Evolutionary conservation across 495 filamentous ascomycete species (phyloP), one percentile per base, ranked within the genome.

Genomic region (Recurvomyces mirabilis): DNA sequence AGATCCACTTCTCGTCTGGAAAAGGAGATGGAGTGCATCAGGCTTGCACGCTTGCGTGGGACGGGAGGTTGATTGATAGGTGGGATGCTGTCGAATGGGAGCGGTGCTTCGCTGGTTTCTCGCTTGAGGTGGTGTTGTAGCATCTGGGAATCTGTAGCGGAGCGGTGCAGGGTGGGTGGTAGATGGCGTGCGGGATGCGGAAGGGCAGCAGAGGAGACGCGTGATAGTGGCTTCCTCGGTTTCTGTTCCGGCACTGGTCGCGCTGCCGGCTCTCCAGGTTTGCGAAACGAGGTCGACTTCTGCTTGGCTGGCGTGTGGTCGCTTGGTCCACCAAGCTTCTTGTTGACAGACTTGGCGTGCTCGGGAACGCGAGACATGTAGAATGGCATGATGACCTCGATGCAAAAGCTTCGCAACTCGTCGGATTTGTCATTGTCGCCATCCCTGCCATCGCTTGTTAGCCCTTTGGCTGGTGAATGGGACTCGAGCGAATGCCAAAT

Each of bases 331-430:
- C 88, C 87, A 7, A 95, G 75, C 62, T 94, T 94, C 46, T 80
- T 80, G 49, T 82, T 89, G 47, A 98, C 77, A 28, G 71, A 67
- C 37, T 76, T 75, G 61, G 84, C 91, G 34, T 82, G 71, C 20
- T 87, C 79, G 5, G 88, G 89, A 9, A 94, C 66, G 18, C 88
- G 80, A 11, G 85, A 74, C 26, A 78, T 78, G 55, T 93, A 98
- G 68, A 98, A 96, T 34, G 91, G 89, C 29, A 93, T 65, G 54
- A 98, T 79, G 39, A 98, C 85, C 61, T 96, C 89, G 1, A 87
- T 73, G 59, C 87, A 96, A 55, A 95, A 98, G 57, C 87, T 72
- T 37, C 69, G 70, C 22, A 85, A 65, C 14, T 73, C 69, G 55
- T 82, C 76, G 23, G 66, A 40, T 22, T 58, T 64, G 29, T 68